Base-by-base conservation (phyloP, 257 asterid genomes). In the Asclepias syriaca region DNA sequence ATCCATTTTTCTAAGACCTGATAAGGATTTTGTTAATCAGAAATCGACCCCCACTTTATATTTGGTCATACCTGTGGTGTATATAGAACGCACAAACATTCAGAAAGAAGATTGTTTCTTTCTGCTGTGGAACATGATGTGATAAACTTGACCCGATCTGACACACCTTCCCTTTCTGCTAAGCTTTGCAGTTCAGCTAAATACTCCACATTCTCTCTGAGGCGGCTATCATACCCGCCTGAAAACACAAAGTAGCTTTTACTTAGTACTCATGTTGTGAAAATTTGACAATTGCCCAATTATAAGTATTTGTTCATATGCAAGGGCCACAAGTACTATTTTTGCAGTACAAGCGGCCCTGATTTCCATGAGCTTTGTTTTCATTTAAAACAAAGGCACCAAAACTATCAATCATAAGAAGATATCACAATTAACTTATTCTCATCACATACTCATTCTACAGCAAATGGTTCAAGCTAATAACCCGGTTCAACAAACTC, bases 171-270 rank as follows among this genome's bases (percentile, higher is more conserved):
- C 32, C 82, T 77, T 73, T 88, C 80, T 29, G 97, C 96, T 82
- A 95, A 85, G 78, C 48, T 74, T 78, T 88, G 90, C 77, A 95
- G 71, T 77, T 95, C 97, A 74, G 84, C 91, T 69, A 95, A 78
- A 77, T 95, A 95, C 76, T 92, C 98, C 0, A 92, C 96, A 32
- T 92, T 95, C 84, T 95, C 99, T 74, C 89, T 83, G 24, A 95
- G 90, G 66, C 97, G 97, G 67, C 75, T 75, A 79, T 95, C 99
- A 73, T 76, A 95, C 63, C 99, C 99, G 78, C 99, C 99, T 95
- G 83, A 24, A 67, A 67, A 57, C 15, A 64, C 32, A 49, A 39
- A 15, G 14, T 54, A 34, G 43, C 14, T 56, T 5, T 39, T 32
- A 43, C 29, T 16, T 29, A 19, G 7, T n/a, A 74, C 6, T 16